Percentiles rank a stretch among this genome's conserved stretches.
phyloP scores from a whole-genome alignment of 345 rosid species.

The Noccaea caerulescens region DNA sequence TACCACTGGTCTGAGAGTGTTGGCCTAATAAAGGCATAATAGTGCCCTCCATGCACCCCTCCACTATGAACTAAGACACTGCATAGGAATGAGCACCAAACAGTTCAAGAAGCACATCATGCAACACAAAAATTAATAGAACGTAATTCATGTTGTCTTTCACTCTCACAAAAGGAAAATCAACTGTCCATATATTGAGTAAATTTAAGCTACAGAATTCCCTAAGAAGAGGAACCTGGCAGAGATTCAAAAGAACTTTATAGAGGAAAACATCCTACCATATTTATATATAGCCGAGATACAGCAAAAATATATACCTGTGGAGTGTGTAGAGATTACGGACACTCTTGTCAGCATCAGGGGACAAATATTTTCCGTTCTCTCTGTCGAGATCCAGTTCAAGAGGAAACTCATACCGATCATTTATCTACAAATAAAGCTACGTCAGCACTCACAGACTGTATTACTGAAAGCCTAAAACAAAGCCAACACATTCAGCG shows the following conservation, averaged over 20 bases:
- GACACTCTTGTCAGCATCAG: conserved; percentile 87
- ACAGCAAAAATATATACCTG: conserved; percentile 53
- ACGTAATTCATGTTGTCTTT: conserved; percentile 5
- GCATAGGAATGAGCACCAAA: conserved; percentile 37
- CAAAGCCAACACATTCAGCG: conserved; percentile 20
- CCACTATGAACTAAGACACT: conserved; percentile 98
- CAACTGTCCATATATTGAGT: neutral
- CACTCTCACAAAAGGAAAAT: conserved; percentile 15
- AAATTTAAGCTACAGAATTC: conserved; percentile 8
- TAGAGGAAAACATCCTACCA: conserved; percentile 4
- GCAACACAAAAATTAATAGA: conserved; percentile 1
- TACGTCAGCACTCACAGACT: conserved; percentile 14
- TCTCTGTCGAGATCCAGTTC: conserved; percentile 95
- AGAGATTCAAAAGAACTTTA: conserved; percentile 19
- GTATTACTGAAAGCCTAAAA: neutral
- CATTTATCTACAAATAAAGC: conserved; percentile 69
- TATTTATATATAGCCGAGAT: conserved; percentile 5
- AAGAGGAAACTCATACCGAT: conserved; percentile 95
- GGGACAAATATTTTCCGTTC: conserved; percentile 80
- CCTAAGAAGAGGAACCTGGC: conserved; percentile 12
- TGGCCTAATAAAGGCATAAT: conserved; percentile 95
- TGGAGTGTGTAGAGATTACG: conserved; percentile 93
- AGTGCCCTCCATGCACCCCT: conserved; percentile 98
- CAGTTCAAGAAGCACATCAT: conserved; percentile 13
- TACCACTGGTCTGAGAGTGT: conserved; percentile 94